A percentile compares a stretch with the other conserved stretches of the same genome.
Conservation (phyloP, 2,329 filamentous ascomycete genomes). For the Diaporthe vaccinii region DNA sequence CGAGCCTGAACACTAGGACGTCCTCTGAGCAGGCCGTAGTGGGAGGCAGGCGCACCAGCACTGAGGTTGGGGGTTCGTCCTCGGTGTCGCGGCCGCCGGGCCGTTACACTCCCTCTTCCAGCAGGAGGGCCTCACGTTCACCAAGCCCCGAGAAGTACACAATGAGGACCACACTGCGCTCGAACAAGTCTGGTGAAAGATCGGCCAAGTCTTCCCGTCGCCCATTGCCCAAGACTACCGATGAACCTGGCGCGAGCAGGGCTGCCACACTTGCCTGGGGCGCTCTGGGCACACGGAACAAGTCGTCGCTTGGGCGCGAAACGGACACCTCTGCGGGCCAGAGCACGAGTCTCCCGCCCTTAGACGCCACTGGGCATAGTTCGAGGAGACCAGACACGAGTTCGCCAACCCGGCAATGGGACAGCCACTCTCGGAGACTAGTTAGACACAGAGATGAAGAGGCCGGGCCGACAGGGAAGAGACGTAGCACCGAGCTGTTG, state of each 20-base stretch:
- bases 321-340: constrained; percentile 41
- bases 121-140: constrained; percentile 57
- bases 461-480: constrained; percentile 46
- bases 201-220: constrained; percentile 55
- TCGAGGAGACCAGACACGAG: constrained; percentile 46
- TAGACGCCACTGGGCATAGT: constrained; percentile 23
- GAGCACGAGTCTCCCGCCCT: constrained; percentile 17
- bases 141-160: constrained; percentile 72
- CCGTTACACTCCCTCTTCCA: constrained; percentile 28
- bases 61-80: constrained; percentile 27
- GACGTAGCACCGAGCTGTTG: constrained; percentile 47
- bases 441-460: constrained; percentile 56
- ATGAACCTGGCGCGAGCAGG: constrained; percentile 70
- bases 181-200: constrained; percentile 61
- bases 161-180: constrained; percentile 73
- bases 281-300: constrained; percentile 58
- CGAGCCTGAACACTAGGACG: constrained; percentile 66
- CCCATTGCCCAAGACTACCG: constrained; percentile 57
- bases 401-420: constrained; percentile 62
- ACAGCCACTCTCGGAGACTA: constrained; percentile 67
- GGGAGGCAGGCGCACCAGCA: constrained; percentile 48
- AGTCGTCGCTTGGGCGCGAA: constrained; percentile 40
- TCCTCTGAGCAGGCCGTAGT: constrained; percentile 63
- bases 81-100: constrained; percentile 41
- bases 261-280: constrained; percentile 76